These are phyloP conservation scores for Lentinula detonsa DNA, from an alignment of 768 basidiomycete species.

Conservation along the genomic window DNA sequence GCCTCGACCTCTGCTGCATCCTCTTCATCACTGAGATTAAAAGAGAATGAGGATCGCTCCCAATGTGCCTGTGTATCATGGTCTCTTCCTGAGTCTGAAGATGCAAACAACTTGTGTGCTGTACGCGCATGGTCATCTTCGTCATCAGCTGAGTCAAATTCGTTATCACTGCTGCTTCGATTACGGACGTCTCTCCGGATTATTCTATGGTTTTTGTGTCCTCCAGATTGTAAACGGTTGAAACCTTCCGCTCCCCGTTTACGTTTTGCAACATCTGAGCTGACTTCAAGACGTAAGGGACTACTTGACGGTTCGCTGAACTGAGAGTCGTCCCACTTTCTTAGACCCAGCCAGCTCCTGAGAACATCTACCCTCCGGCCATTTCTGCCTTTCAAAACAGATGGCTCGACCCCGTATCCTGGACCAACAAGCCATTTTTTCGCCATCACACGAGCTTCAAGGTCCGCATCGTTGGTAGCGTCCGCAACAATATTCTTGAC, in stretches of 20 bases:
- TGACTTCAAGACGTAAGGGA: background rate
- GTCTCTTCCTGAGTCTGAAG: slow-evolving; percentile 1
- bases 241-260: background rate
- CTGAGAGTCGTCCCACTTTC: background rate
- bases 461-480: background rate
- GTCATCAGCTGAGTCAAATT: slow-evolving; percentile 28
- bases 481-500: slow-evolving; percentile 55
- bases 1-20: background rate
- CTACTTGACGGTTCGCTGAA: background rate
- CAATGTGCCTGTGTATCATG: slow-evolving; percentile 2
- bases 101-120: slow-evolving; percentile 51
- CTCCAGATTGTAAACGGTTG: background rate
- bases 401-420: background rate
- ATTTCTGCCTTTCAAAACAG: background rate
- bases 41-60: slow-evolving; percentile 4
- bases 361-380: background rate
- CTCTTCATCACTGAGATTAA: background rate
- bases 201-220: background rate
- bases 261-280: background rate
- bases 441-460: slow-evolving; percentile 3
- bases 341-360: background rate
- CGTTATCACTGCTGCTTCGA: slow-evolving; percentile 36
- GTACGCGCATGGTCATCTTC: slow-evolving; percentile 46
- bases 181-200: slow-evolving; percentile 8
- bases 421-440: background rate